A percentile compares a stretch with the other conserved stretches of the same genome.
phyloP scores from a whole-genome alignment of 2,329 filamentous ascomycete genomes.

The Cytospora chrysosperma region DNA sequence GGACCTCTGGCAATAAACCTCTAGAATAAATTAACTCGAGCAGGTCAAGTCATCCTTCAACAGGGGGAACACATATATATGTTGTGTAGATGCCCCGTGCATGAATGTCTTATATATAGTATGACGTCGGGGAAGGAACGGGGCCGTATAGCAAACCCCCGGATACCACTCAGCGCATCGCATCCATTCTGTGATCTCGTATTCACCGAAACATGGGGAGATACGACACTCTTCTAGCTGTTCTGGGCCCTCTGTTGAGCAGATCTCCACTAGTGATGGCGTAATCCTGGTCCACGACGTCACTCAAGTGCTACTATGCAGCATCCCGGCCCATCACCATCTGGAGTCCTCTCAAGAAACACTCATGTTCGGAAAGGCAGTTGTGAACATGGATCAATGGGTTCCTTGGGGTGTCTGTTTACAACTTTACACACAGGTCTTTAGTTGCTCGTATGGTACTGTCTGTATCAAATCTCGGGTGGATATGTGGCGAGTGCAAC shows the following conservation, averaged over 20 bases:
- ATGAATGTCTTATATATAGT: too few relatives aligned
- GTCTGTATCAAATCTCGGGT: background rate
- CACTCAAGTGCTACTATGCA: background rate
- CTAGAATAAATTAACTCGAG: too few relatives aligned
- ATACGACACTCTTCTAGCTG: background rate
- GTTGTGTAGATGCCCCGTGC: too few relatives aligned
- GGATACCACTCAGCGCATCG: background rate
- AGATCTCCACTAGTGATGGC: background rate
- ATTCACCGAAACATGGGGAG: background rate
- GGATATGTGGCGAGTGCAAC: background rate
- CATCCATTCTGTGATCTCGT: background rate
- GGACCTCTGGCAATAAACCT: too few relatives aligned
- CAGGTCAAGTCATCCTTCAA: too few relatives aligned
- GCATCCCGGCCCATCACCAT: constrained; percentile 4
- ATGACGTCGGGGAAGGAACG: too few relatives aligned
- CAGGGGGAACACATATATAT: too few relatives aligned
- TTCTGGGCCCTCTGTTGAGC: background rate
- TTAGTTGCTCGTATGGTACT: background rate
- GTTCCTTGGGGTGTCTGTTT: too few relatives aligned
- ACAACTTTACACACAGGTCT: background rate
- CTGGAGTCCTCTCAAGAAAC: constrained; percentile 4
- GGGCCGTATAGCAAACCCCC: too few relatives aligned
- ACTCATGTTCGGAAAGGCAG: background rate
- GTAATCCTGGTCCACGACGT: background rate
- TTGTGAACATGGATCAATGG: background rate